Evolutionary conservation across 208 protist species (phyloP), one percentile per base, ranked within the genome.

Genomic region (Leishmania arabica): DNA sequence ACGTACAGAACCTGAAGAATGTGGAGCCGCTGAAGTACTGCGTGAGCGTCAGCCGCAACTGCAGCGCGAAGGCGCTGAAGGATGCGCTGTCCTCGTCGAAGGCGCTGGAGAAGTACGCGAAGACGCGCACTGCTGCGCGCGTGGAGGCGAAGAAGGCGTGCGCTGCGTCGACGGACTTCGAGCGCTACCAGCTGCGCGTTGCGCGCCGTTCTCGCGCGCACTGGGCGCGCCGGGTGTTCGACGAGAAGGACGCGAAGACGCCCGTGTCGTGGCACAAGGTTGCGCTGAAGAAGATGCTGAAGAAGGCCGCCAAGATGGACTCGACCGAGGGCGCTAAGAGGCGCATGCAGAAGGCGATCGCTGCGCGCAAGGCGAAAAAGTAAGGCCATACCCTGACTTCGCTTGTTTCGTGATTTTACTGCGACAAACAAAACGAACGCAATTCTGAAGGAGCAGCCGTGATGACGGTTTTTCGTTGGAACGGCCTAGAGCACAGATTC

Each of bases 111-210:
- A 95, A 95, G 89, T 97, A 96, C 91, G 89, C 90, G 80, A 90
- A 85, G 76, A 97, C 95, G 84, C 90, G 92, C 88, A 90, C 88
- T 53, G 95, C 95, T 73, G 81, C 58, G 47, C 92, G 92, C 83
- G 89, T 96, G 79, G 86, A 80, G 49, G 95, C 95, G 60, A 96
- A 95, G 91, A 91, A 95, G 88, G 92, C 95, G 72, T 81, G 93
- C 86, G 91, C 95, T 37, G 83, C 66, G 76, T 95, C 93, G 71
- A 95, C 92, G 73, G 95, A 97, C 92, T 97, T 97, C 87, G 93
- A 96, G 91, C 93, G 93, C 91, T 97, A 97, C 86, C 95, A 97
- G 90, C 93, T 97, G 79, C 92, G 91, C 86, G 95, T 96, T 62
- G 95, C 95, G 70, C 93, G 93, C 86, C 95, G 95, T 80, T 97